Conservation (phyloP, 164 flowering plant genomes). For the Hamamelis virginiana region DNA sequence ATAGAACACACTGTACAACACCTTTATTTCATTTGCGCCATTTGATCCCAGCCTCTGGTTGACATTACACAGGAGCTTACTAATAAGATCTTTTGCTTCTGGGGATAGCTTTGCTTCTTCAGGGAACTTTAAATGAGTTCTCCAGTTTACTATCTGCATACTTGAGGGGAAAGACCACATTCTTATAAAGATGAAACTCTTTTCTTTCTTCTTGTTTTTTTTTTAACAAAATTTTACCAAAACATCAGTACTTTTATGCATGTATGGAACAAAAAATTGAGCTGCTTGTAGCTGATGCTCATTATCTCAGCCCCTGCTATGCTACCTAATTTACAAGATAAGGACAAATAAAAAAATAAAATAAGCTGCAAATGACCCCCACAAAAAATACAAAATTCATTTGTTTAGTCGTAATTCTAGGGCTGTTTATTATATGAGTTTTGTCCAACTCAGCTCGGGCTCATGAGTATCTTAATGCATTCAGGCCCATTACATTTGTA, state of each 20-base stretch:
- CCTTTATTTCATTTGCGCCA: slow-evolving; percentile 78
- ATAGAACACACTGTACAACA: slow-evolving; percentile 46
- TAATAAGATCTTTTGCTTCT: slow-evolving; percentile 63
- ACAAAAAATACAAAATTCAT: neutral
- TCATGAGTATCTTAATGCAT: neutral
- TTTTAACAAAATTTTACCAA: neutral
- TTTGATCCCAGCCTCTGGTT: slow-evolving; percentile 60
- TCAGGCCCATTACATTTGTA: neutral
- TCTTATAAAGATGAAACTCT: neutral
- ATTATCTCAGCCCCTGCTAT: neutral
- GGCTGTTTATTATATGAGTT: neutral
- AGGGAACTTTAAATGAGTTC: slow-evolving; percentile 64
- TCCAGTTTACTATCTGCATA: slow-evolving; percentile 72
- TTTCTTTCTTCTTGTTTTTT: neutral
- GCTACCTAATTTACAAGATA: neutral
- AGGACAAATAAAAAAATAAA: neutral
- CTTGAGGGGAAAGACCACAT: neutral
- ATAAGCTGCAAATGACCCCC: neutral
- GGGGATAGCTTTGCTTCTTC: slow-evolving; percentile 60
- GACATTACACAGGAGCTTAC: slow-evolving; percentile 62
- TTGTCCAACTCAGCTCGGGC: neutral
- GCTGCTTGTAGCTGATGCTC: neutral
- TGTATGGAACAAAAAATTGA: too few relatives aligned
- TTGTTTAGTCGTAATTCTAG: neutral
- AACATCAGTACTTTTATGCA: neutral